Evolutionary conservation across 2,329 filamentous ascomycete genomes (phyloP).

Genomic region (Trichoderma endophyticum): DNA sequence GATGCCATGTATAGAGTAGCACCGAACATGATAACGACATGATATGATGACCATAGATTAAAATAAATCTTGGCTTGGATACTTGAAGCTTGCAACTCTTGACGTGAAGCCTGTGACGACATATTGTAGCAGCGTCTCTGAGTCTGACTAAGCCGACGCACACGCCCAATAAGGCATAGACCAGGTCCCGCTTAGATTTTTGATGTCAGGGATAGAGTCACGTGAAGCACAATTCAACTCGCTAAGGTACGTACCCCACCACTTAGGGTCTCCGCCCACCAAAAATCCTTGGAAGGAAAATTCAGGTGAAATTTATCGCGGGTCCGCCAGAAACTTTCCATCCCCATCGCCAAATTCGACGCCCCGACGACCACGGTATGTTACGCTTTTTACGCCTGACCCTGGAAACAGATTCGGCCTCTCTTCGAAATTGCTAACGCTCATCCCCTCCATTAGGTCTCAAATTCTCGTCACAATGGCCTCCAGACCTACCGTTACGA

Average conservation of each 20-base stretch:
- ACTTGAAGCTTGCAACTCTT: not conserved
- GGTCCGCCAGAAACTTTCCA: constrained; percentile 29
- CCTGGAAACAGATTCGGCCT: not conserved
- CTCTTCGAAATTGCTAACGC: constrained; percentile 5
- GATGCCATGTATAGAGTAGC: not conserved
- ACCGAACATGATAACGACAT: not conserved
- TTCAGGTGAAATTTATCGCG: constrained; percentile 38
- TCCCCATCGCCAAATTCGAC: constrained; percentile 38
- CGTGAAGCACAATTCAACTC: constrained; percentile 20
- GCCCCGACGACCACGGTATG: constrained; percentile 42
- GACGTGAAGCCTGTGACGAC: not conserved
- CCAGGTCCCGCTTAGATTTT: not conserved
- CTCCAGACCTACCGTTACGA: constrained; percentile 95
- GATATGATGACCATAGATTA: constrained; percentile 3
- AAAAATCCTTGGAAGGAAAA: constrained; percentile 36
- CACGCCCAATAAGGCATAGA: not conserved
- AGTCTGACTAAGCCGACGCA: not conserved
- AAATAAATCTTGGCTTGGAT: not conserved
- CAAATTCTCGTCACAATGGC: constrained; percentile 66
- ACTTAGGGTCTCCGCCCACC: constrained; percentile 43
- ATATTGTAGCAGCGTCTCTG: not conserved
- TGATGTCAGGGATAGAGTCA: not conserved
- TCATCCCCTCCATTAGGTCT: constrained; percentile 28
- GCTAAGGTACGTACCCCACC: constrained; percentile 30
- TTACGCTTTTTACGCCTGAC: not conserved